Conservation (phyloP, 2,329 filamentous ascomycete genomes). For the Aspergillus puulaauensis region DNA sequence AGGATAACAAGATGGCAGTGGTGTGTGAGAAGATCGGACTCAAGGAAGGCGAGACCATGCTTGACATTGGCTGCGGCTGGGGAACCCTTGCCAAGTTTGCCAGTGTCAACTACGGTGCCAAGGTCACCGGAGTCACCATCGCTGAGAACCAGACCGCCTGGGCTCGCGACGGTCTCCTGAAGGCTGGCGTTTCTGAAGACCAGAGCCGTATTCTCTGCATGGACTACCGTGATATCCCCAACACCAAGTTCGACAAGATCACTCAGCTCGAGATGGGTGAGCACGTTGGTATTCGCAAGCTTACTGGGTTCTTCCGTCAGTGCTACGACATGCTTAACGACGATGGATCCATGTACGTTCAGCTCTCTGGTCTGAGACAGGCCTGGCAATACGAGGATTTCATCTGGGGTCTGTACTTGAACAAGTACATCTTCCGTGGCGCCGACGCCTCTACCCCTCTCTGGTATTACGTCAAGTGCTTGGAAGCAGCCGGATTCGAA, state of each 20-base stretch:
- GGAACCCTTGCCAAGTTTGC: slow-evolving; percentile 93
- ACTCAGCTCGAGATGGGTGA: slow-evolving; percentile 98
- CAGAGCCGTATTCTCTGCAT: slow-evolving; percentile 93
- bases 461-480: slow-evolving; percentile 77
- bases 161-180: slow-evolving; percentile 87
- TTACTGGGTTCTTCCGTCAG: slow-evolving; percentile 77
- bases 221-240: slow-evolving; percentile 93
- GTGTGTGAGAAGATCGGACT: slow-evolving; percentile 95
- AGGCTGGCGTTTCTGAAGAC: slow-evolving; percentile 75
- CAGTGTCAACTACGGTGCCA: slow-evolving; percentile 83
- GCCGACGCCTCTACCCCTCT: slow-evolving; percentile 94
- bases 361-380: slow-evolving; percentile 91
- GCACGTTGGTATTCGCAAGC: slow-evolving; percentile 93
- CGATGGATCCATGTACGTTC: slow-evolving; percentile 92
- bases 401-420: slow-evolving; percentile 98
- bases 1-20: slow-evolving; percentile 94
- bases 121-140: slow-evolving; percentile 86
- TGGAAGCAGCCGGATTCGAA: slow-evolving; percentile 86
- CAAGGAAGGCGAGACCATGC: slow-evolving; percentile 74
- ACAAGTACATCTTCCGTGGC: slow-evolving; percentile 98
- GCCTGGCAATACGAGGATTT: slow-evolving; percentile 97
- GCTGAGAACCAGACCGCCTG: slow-evolving; percentile 95
- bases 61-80: slow-evolving; percentile 98
- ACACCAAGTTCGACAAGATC: slow-evolving; percentile 86
- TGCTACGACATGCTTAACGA: slow-evolving; percentile 95